Evolutionary conservation across 805 yeast species (phyloP).

Genomic region (Tetrapisispora nanseiensis): DNA sequence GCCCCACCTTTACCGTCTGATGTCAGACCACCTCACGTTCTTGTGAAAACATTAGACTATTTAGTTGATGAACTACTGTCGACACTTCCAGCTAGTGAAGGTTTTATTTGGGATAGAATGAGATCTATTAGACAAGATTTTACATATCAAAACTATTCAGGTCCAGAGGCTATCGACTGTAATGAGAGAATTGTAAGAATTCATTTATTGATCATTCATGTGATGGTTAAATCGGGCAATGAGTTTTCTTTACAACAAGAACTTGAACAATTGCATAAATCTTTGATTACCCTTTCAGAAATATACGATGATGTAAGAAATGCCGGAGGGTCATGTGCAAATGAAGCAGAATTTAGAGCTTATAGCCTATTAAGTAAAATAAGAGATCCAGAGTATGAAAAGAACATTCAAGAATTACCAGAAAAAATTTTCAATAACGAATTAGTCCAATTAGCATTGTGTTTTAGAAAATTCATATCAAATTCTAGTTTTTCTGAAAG

Average conservation of each 20-base stretch:
- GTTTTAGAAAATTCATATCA: constrained; percentile 54
- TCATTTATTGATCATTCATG: constrained; percentile 71
- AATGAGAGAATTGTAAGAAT: constrained; percentile 85
- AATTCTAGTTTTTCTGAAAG: constrained; percentile 52
- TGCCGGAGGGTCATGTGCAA: constrained; percentile 57
- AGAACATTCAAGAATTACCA: constrained; percentile 65
- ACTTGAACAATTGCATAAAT: constrained; percentile 85
- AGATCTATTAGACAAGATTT: constrained; percentile 95
- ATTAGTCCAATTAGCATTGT: constrained; percentile 59
- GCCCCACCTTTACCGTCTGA: constrained; percentile 97
- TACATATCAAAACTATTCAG: constrained; percentile 87
- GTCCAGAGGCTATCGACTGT: constrained; percentile 89
- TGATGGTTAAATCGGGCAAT: constrained; percentile 63
- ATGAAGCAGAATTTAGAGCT: constrained; percentile 90
- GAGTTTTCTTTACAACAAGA: constrained; percentile 94
- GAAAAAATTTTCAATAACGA: constrained; percentile 40
- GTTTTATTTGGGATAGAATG: constrained; percentile 95
- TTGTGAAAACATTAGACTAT: constrained; percentile 59
- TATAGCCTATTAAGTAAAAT: constrained; percentile 72
- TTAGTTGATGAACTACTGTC: constrained; percentile 55
- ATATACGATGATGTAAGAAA: constrained; percentile 74
- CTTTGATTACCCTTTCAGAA: constrained; percentile 79
- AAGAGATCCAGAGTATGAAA: constrained; percentile 76
- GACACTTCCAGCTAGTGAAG: constrained; percentile 71
- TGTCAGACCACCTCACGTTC: constrained; percentile 82